A percentile compares a stretch with the other conserved stretches of the same genome.
Conservation (phyloP, 192 early-diverging fungal species). For the Gamsiella multidivaricata region DNA sequence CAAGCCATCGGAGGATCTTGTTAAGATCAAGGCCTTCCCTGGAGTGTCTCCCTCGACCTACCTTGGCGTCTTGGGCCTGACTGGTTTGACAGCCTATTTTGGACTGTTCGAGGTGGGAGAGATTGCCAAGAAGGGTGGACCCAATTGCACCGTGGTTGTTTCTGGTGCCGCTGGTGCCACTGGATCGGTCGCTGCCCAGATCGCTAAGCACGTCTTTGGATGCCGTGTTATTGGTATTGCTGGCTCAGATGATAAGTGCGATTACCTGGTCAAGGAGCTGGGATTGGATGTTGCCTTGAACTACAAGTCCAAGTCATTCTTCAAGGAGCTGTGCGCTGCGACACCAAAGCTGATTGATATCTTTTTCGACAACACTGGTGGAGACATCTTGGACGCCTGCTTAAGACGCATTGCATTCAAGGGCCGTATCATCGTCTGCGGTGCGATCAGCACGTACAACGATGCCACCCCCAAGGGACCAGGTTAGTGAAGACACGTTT, state of each 20-base stretch:
- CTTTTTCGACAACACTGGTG: constrained; percentile 69
- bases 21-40: constrained; percentile 51
- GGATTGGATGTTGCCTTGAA: constrained; percentile 65
- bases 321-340: constrained; percentile 44
- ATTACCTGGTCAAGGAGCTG: constrained; percentile 58
- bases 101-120: constrained; percentile 58
- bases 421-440: constrained; percentile 63
- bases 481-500: constrained; percentile 8
- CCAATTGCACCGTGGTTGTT: constrained; percentile 57
- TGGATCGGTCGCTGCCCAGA: constrained; percentile 58
- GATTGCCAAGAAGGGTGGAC: constrained; percentile 26
- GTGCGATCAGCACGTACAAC: constrained; percentile 64
- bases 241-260: constrained; percentile 64
- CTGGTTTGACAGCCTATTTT: constrained; percentile 64
- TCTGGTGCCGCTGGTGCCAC: constrained; percentile 66
- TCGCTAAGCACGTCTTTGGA: constrained; percentile 58
- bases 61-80: constrained; percentile 53
- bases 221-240: constrained; percentile 66
- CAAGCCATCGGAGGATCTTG: constrained; percentile 46
- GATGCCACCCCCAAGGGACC: constrained; percentile 52
- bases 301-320: constrained; percentile 61
- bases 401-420: constrained; percentile 55
- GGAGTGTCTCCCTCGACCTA: constrained; percentile 50
- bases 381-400: constrained; percentile 60
- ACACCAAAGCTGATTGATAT: constrained; percentile 61